These are phyloP conservation scores for Scenedesmus sp. DNA, from an alignment of 163 green algal species.

Conservation along the genomic window DNA sequence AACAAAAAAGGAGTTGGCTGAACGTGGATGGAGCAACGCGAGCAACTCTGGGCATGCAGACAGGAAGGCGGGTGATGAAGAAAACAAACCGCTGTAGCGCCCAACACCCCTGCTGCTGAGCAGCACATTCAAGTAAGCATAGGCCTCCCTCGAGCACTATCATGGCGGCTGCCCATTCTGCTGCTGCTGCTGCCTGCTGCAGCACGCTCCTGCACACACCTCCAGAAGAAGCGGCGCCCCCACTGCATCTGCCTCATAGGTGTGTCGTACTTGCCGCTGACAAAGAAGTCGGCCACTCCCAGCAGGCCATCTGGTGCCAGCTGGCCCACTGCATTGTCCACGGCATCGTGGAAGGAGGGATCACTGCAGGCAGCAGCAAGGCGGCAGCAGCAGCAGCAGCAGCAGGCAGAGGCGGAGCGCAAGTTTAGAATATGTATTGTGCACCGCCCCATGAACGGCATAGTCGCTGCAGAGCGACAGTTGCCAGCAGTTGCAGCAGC, in stretches of 20 bases:
- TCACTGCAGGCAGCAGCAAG: conserved; percentile 86
- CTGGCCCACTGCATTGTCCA: conserved; percentile 92
- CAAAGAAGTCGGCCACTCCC: conserved; percentile 95
- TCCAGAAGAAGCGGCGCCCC: conserved; percentile 96
- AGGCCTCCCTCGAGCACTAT: no score
- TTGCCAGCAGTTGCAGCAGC: background rate
- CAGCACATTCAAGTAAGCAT: no score
- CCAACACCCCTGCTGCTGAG: no score
- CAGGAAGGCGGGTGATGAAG: no score
- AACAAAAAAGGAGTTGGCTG: no score
- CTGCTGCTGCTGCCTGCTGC: no score
- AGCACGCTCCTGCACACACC: conserved; percentile 59
- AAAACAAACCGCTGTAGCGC: no score
- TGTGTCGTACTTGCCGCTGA: conserved; percentile 93
- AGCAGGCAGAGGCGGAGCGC: conserved; percentile 3
- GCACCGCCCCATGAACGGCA: background rate
- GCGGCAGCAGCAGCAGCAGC: background rate
- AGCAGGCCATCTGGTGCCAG: conserved; percentile 84
- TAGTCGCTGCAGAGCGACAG: background rate
- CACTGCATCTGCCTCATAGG: conserved; percentile 94
- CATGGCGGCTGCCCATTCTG: no score
- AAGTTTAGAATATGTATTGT: no score
- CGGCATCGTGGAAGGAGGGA: conserved; percentile 96
- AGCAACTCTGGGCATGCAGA: no score
- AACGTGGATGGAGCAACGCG: no score